Percentiles rank a stretch among this genome's conserved stretches.
Conservation (phyloP, 805 yeast genomes). For the Grigorovia transvaalensis region DNA sequence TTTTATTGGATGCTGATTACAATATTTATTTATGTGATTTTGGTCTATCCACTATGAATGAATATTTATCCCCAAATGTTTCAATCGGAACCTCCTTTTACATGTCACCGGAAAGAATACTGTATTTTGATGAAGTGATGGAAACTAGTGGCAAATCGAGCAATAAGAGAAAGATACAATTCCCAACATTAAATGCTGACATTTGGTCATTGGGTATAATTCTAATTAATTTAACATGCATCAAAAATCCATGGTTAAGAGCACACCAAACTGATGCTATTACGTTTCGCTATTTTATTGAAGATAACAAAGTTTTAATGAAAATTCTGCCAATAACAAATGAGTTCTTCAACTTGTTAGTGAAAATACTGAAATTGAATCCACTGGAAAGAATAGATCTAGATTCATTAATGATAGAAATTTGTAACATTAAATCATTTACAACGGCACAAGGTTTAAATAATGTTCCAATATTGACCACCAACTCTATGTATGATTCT, state of each 20-base stretch:
- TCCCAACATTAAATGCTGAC: constrained; percentile 70
- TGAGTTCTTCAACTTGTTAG: constrained; percentile 46
- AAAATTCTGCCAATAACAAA: constrained; percentile 66
- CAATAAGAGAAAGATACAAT: neutral
- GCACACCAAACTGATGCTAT: constrained; percentile 54
- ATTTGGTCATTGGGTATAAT: constrained; percentile 82
- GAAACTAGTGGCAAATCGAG: neutral
- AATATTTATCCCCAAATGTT: constrained; percentile 52
- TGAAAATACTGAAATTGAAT: constrained; percentile 24
- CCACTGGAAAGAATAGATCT: constrained; percentile 28
- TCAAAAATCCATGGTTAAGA: constrained; percentile 85
- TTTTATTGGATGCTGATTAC: constrained; percentile 55
- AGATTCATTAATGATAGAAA: constrained; percentile 14
- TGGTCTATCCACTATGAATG: constrained; percentile 68
- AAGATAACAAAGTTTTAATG: constrained; percentile 44
- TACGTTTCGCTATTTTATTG: constrained; percentile 55
- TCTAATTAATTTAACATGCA: constrained; percentile 67
- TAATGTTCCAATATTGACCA: constrained; percentile 11
- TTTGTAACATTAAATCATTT: constrained; percentile 17
- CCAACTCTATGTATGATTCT: neutral
- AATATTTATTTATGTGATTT: constrained; percentile 68
- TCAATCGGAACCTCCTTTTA: constrained; percentile 85
- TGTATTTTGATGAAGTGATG: constrained; percentile 7
- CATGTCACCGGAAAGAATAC: constrained; percentile 81
- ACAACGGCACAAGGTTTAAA: constrained; percentile 20